Evolutionary conservation across 2,329 filamentous ascomycete species (phyloP).

Genomic region (Aspergillus sp.): DNA sequence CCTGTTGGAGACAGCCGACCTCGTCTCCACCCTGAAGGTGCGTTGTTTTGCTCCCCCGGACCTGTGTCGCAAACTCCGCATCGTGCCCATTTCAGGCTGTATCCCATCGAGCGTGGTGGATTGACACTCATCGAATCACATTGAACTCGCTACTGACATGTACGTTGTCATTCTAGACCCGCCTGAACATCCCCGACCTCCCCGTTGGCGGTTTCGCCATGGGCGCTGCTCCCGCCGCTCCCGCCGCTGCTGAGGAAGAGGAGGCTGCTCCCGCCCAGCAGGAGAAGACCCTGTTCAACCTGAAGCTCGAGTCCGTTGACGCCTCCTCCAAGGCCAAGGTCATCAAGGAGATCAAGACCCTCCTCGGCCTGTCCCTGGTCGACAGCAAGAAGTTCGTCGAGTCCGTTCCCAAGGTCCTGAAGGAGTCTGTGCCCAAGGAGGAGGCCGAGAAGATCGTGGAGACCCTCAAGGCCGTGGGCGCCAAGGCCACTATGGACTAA

Average conservation of each 20-base stretch:
- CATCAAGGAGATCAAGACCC: conserved; percentile 98
- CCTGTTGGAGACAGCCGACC: conserved; percentile 91
- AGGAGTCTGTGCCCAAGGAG: conserved; percentile 98
- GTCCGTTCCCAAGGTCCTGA: conserved; percentile 96
- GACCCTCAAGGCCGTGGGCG: conserved; percentile 89
- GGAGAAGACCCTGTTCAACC: conserved; percentile 94
- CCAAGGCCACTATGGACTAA: conserved; percentile 89
- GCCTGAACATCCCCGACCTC: conserved; percentile 96
- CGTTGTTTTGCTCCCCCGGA: conserved; percentile 15
- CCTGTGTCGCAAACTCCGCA: not conserved
- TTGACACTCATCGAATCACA: not conserved
- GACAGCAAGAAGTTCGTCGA: conserved; percentile 99
- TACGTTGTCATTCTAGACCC: conserved; percentile 60
- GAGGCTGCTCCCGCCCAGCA: conserved; percentile 85
- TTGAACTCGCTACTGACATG: conserved; percentile 2
- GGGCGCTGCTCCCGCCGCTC: conserved; percentile 62
- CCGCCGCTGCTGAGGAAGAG: conserved; percentile 68
- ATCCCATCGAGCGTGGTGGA: not conserved
- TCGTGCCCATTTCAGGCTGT: not conserved
- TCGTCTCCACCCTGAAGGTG: conserved; percentile 95
- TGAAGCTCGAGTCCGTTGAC: conserved; percentile 92
- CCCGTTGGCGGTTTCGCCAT: conserved; percentile 89
- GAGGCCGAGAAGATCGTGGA: conserved; percentile 98
- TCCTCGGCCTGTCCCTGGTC: conserved; percentile 92
- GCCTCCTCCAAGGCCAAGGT: conserved; percentile 91